Evolutionary conservation across 2,329 filamentous ascomycete species (phyloP).

Genomic region (Dothideomycetes sp.): DNA sequence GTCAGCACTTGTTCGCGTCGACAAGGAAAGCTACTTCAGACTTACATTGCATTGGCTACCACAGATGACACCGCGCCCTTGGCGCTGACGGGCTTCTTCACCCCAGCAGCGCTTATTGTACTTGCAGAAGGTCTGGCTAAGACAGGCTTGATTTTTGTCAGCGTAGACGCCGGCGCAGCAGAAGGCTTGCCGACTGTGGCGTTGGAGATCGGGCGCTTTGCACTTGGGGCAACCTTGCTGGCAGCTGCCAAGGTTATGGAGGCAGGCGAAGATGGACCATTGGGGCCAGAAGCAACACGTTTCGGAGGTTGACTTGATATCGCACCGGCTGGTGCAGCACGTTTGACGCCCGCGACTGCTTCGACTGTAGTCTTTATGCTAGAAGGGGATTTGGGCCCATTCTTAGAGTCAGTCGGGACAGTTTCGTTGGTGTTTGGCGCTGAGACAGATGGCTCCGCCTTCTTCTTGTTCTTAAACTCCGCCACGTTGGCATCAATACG

Average conservation of each 20-base stretch:
- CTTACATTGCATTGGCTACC: conserved; percentile 9
- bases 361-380: conserved; percentile 11
- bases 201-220: conserved; percentile 12
- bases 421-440: no score
- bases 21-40: background rate
- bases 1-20: background rate
- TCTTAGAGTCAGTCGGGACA: conserved; percentile 1
- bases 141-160: conserved; percentile 5
- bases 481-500: conserved; percentile 35
- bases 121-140: conserved; percentile 12
- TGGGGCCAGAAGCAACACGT: conserved; percentile 14
- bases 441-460: no score
- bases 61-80: conserved; percentile 11
- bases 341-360: conserved; percentile 22
- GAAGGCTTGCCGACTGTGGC: conserved; percentile 16
- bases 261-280: conserved; percentile 1
- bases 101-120: conserved; percentile 9
- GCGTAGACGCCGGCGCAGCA: conserved; percentile 16
- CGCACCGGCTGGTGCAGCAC: conserved; percentile 12
- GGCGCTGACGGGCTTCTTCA: conserved; percentile 17
- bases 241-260: background rate
- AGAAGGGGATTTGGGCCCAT: conserved; percentile 4
- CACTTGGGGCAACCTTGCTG: conserved; percentile 9
- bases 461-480: conserved; percentile 28
- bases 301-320: conserved; percentile 18